phyloP scores from a whole-genome alignment of 768 basidiomycete species.

The Tulasnella sp. region DNA sequence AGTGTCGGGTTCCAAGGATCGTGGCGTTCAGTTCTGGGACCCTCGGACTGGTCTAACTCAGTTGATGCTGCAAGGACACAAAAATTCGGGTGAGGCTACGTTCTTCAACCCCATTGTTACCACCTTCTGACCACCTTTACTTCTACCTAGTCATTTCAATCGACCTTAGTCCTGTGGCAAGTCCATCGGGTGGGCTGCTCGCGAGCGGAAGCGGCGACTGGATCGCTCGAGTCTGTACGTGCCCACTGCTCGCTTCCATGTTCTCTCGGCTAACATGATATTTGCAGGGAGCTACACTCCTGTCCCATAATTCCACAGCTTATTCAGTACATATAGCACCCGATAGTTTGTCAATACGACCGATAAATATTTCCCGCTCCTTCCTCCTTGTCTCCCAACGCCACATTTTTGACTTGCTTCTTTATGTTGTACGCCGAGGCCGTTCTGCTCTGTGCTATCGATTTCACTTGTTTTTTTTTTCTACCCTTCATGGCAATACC shows the following conservation, averaged over 20 bases:
- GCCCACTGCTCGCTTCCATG: background rate
- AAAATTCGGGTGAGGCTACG: slow-evolving; percentile 56
- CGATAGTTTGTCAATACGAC: background rate
- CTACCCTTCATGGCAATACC: background rate
- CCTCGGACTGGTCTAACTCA: slow-evolving; percentile 73
- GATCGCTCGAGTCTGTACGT: slow-evolving; percentile 61
- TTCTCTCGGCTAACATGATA: background rate
- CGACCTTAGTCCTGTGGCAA: slow-evolving; percentile 51
- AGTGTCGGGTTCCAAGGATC: slow-evolving; percentile 93
- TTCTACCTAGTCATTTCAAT: slow-evolving; percentile 60
- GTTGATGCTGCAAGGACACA: slow-evolving; percentile 82
- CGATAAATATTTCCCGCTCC: background rate
- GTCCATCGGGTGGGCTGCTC: slow-evolving; percentile 47
- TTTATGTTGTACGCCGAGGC: background rate
- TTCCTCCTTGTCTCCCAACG: background rate
- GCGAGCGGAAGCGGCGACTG: slow-evolving; percentile 71
- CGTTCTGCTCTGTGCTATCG: background rate
- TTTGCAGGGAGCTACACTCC: slow-evolving; percentile 26
- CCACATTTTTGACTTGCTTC: background rate
- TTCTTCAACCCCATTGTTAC: slow-evolving; percentile 9
- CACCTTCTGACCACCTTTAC: background rate
- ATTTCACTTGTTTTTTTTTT: background rate
- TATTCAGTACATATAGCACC: background rate
- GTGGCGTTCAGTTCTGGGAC: slow-evolving; percentile 94
- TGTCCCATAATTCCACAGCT: background rate